Conservation (phyloP, 2,329 filamentous ascomycete species). For the Pseudocercospora cruenta region DNA sequence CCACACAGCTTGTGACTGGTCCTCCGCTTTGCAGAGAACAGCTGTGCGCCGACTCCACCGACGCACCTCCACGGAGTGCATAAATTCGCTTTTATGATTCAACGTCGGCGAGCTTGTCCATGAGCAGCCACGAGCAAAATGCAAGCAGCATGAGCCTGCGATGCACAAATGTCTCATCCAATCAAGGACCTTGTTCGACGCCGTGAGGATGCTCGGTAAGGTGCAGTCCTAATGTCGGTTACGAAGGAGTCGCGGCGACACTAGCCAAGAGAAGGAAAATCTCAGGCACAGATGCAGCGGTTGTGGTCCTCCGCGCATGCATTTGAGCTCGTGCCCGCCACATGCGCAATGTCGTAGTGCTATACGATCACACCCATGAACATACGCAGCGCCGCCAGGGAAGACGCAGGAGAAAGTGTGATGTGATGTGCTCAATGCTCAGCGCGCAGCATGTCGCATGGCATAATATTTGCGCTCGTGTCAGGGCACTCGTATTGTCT, state of each 20-base stretch:
- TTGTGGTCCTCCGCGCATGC: slow-evolving; percentile 8
- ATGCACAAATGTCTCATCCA: slow-evolving; percentile 1
- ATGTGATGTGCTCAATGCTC: slow-evolving; percentile 5
- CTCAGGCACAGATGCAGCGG: slow-evolving; percentile 11
- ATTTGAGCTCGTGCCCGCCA: slow-evolving; percentile 4
- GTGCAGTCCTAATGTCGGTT: slow-evolving; percentile 6
- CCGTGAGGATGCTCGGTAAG: slow-evolving; percentile 6
- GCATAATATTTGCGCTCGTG: slow-evolving; percentile 3
- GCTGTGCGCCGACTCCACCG: slow-evolving; percentile 1
- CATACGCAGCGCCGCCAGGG: slow-evolving; percentile 5
- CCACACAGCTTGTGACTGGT: background rate
- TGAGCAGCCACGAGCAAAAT: background rate
- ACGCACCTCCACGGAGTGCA: background rate
- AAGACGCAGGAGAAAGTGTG: slow-evolving; percentile 12
- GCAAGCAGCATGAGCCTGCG: background rate
- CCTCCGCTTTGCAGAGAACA: background rate
- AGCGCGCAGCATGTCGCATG: slow-evolving; percentile 3
- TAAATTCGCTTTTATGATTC: background rate
- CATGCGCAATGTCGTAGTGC: slow-evolving; percentile 11
- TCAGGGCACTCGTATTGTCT: slow-evolving; percentile 5
- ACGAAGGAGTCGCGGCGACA: background rate
- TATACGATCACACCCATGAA: slow-evolving; percentile 13
- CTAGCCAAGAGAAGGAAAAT: slow-evolving; percentile 3
- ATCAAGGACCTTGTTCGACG: background rate
- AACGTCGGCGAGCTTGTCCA: slow-evolving; percentile 3